Conservation (phyloP, 1,284 basidiomycete genomes). For the Fomitiporia mediterranea region DNA sequence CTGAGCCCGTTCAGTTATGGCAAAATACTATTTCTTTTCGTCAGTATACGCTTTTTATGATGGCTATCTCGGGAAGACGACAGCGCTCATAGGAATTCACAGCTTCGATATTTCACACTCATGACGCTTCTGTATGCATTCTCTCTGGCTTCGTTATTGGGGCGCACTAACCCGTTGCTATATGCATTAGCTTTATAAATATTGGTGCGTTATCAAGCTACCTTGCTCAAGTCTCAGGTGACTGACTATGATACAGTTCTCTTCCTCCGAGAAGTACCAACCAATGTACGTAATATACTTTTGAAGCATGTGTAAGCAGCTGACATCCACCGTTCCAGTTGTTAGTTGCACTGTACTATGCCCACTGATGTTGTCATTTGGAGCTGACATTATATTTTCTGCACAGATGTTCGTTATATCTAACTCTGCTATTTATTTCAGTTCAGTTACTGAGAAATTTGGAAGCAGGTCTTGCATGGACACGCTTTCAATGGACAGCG, state of each 20-base stretch:
- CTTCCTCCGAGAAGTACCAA: slow-evolving; percentile 1
- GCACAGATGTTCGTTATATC: neutral
- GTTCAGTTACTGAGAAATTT: neutral
- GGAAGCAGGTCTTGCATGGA: slow-evolving; percentile 9
- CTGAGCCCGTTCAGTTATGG: neutral
- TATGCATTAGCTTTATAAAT: neutral
- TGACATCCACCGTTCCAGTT: neutral
- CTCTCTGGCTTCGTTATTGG: neutral
- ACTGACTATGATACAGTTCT: neutral
- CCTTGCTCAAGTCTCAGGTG: neutral
- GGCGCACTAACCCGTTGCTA: neutral
- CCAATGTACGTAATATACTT: neutral
- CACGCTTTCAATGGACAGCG: slow-evolving; percentile 9
- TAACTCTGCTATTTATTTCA: neutral
- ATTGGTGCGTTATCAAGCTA: neutral
- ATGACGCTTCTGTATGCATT: neutral
- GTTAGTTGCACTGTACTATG: neutral
- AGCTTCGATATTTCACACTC: slow-evolving; percentile 14
- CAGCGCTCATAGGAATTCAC: neutral
- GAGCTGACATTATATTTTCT: neutral
- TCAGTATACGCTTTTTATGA: neutral
- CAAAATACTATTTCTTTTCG: slow-evolving; percentile 11
- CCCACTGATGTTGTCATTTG: no score
- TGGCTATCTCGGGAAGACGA: neutral
- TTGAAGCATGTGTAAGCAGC: neutral